Evolutionary conservation across 2,329 filamentous ascomycete genomes (phyloP).

Genomic region (Fusarium sp.): DNA sequence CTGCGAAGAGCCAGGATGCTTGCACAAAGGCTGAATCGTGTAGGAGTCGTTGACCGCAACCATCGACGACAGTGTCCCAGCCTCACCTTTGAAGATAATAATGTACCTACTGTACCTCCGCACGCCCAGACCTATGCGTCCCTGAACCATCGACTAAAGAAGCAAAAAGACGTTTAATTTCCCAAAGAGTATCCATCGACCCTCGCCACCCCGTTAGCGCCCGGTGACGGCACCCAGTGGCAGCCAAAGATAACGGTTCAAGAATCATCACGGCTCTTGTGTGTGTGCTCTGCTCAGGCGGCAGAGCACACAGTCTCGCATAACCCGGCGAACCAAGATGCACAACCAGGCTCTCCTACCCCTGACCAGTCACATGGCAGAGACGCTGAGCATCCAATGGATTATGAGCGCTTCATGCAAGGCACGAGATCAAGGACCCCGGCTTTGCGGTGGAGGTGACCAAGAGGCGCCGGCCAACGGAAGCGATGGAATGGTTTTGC

Average conservation of each 20-base stretch:
- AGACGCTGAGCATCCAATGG: slow-evolving; percentile 5
- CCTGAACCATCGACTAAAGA: slow-evolving; percentile 1
- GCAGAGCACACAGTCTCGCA: slow-evolving; percentile 25
- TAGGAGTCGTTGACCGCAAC: background rate
- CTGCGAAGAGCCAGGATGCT: slow-evolving; percentile 5
- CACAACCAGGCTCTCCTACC: slow-evolving; percentile 15
- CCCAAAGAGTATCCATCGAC: slow-evolving; percentile 27
- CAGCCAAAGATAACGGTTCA: background rate
- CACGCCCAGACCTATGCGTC: background rate
- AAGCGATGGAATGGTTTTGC: slow-evolving; percentile 22
- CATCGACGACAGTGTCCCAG: background rate
- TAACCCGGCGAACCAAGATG: slow-evolving; percentile 22
- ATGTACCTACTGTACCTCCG: background rate
- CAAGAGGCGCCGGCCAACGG: slow-evolving; percentile 21
- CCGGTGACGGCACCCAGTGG: slow-evolving; percentile 31
- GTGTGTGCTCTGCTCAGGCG: slow-evolving; percentile 12
- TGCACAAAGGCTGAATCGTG: background rate
- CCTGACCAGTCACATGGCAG: slow-evolving; percentile 25
- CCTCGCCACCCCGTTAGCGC: slow-evolving; percentile 37
- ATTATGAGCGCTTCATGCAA: slow-evolving; percentile 40
- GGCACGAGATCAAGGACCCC: slow-evolving; percentile 25
- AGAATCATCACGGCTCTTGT: background rate
- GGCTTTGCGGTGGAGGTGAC: slow-evolving; percentile 20
- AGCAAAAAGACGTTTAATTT: slow-evolving; percentile 36
- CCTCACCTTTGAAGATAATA: background rate